Base-by-base conservation (phyloP, 1,284 basidiomycete genomes). In the Malassezia pachydermatis region DNA sequence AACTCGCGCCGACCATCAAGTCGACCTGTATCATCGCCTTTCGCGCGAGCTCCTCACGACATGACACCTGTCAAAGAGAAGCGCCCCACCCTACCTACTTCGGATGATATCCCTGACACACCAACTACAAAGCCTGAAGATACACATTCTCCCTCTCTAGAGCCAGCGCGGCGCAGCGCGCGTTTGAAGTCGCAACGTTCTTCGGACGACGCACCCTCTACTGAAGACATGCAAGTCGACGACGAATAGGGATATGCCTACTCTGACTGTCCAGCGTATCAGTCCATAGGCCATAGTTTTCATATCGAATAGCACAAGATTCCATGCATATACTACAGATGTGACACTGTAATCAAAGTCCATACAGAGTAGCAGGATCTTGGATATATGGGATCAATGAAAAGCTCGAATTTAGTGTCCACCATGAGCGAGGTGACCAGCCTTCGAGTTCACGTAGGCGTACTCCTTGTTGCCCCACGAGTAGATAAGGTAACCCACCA, bases 1-100 rank as follows among this genome's bases (percentile, higher is more conserved):
- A 86, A 86, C 60, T 74, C 78, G 0, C 54, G 62, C 2, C 42
- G 68, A 13, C 67, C 68, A 2, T 70, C 67, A 13, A 59, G 53
- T 5, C 57, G 51, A 3, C 68, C 68, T n/a, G 57, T 67, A 23
- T 56, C 64, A 19, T 69, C 66, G 29, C 66, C 66, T 2, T 69
- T 65, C 29, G 38, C 45, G 5, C 27, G 20, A n/a, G 25, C 24
- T 16, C 25, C 25, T 9, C 17, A 14, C 5, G 1, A 20, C 1
- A 28, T 9, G 16, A 11, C 27, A 22, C 37, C 8, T 13, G 9
- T 8, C 34, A 16, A 36, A 10, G 34, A 36, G 14, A 36, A 9
- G 19, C 34, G 9, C 17, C 9, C 34, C 9, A 36, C 9, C 8
- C 9, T 36, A 9, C 34, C 34, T 8, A 29, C 9, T n/a, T n/a